These are phyloP conservation scores for Phytophthora tentaculata DNA, from an alignment of 352 stramenopile species.

Conservation along the genomic window DNA sequence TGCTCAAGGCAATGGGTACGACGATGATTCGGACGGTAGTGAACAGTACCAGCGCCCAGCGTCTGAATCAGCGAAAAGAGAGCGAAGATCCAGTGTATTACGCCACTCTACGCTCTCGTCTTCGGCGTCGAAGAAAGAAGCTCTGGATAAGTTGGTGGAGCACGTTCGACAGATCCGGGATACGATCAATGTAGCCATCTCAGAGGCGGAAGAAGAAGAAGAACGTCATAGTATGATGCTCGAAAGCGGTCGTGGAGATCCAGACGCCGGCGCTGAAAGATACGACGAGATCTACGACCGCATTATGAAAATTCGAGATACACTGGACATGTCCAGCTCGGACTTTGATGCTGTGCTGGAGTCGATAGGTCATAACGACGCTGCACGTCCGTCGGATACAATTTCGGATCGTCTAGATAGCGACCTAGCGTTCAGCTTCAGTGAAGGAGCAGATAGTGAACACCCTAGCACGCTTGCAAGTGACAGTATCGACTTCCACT, in stretches of 20 bases:
- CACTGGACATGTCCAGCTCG: conserved; percentile 49
- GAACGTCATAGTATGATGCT: conserved; percentile 37
- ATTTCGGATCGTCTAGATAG: conserved; percentile 26
- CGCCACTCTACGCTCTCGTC: conserved; percentile 43
- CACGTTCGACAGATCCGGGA: conserved; percentile 74
- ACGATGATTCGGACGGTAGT: conserved; percentile 14
- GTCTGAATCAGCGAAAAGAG: conserved; percentile 16
- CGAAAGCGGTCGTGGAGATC: conserved; percentile 30
- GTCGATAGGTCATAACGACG: conserved; percentile 32
- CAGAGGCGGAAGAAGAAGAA: conserved; percentile 57
- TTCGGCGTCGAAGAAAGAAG: conserved; percentile 46
- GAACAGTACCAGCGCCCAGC: conserved; percentile 19
- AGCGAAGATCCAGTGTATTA: conserved; percentile 21
- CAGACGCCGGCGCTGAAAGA: conserved; percentile 30
- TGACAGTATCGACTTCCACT: conserved; percentile 32
- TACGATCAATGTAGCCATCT: conserved; percentile 71
- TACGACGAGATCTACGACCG: conserved; percentile 58
- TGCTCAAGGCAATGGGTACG: conserved; percentile 12
- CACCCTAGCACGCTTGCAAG: conserved; percentile 20
- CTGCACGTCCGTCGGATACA: conserved; percentile 18
- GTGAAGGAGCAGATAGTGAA: conserved; percentile 28
- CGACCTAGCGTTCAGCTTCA: conserved; percentile 36
- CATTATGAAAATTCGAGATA: conserved; percentile 59
- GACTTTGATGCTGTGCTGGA: conserved; percentile 59
- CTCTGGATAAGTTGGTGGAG: conserved; percentile 61